phyloP scores from a whole-genome alignment of 2,329 filamentous ascomycete genomes.

The Phoma sp. region DNA sequence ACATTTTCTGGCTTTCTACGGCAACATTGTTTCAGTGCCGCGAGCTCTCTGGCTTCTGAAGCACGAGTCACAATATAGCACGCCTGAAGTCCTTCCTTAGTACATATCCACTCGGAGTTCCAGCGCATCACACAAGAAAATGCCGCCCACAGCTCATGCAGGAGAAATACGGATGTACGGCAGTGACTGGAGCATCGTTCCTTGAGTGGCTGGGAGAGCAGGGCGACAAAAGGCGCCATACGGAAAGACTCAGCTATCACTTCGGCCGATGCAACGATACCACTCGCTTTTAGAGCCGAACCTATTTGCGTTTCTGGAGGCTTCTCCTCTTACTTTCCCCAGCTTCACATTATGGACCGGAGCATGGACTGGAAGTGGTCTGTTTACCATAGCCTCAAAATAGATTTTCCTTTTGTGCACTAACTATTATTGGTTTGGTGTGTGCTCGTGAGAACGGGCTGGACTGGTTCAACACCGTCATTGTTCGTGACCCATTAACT shows the following conservation, averaged over 20 bases:
- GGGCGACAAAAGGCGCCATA: neutral
- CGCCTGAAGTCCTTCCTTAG: neutral
- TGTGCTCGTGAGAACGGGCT: neutral
- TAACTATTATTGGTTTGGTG: neutral
- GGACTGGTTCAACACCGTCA: constrained; percentile 5
- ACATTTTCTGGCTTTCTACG: neutral
- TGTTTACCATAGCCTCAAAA: neutral
- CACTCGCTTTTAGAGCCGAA: too few species aligned
- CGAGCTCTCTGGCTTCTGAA: neutral
- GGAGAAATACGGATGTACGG: neutral
- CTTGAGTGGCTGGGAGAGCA: neutral
- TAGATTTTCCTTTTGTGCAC: neutral
- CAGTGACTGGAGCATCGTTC: neutral
- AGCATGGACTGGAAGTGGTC: neutral
- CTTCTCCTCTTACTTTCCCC: neutral
- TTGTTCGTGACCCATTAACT: neutral
- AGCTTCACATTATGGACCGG: neutral
- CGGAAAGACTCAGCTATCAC: neutral
- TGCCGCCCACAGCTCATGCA: neutral
- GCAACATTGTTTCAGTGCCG: neutral
- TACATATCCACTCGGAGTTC: neutral
- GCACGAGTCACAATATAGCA: neutral
- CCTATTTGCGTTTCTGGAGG: neutral
- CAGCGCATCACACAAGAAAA: neutral
- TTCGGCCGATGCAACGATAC: neutral